These are phyloP conservation scores for Penicillium turbatum DNA, from an alignment of 495 filamentous ascomycete species.

Conservation along the genomic window DNA sequence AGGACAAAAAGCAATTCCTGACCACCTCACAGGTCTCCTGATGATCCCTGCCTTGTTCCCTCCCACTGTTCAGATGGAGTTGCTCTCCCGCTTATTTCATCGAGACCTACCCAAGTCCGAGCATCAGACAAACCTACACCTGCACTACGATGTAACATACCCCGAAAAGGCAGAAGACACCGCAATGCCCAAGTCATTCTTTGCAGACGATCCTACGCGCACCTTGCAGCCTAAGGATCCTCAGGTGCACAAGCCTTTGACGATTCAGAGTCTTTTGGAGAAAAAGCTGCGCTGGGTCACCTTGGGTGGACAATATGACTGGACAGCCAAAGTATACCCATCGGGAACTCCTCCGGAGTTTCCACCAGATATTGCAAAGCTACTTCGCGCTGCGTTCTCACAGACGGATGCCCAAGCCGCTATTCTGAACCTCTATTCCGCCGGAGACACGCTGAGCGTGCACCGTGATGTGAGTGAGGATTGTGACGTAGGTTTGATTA, in stretches of 20 bases:
- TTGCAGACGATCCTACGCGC: constrained; percentile 37
- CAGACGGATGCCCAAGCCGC: constrained; percentile 75
- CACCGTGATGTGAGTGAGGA: constrained; percentile 90
- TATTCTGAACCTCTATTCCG: constrained; percentile 85
- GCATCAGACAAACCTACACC: constrained; percentile 82
- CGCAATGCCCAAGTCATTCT: constrained; percentile 44
- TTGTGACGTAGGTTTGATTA: constrained; percentile 68
- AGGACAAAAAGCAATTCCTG: constrained; percentile 16
- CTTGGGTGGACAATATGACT: constrained; percentile 90
- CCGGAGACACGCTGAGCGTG: constrained; percentile 80
- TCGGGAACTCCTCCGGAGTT: constrained; percentile 61
- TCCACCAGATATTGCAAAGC: constrained; percentile 62
- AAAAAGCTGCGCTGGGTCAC: constrained; percentile 90
- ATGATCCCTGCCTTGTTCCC: constrained; percentile 72
- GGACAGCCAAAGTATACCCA: constrained; percentile 81
- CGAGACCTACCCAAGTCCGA: constrained; percentile 68
- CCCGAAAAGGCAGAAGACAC: constrained; percentile 28
- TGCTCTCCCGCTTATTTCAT: constrained; percentile 70
- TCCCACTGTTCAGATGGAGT: constrained; percentile 56
- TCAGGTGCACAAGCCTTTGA: constrained; percentile 61
- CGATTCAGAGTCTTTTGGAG: constrained; percentile 59
- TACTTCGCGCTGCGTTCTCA: constrained; percentile 64
- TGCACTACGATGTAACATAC: constrained; percentile 76
- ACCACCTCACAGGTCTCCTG: constrained; percentile 56
- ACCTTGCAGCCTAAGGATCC: constrained; percentile 60